Base-by-base conservation (phyloP, 768 basidiomycete species). In the Lactifluus volemus region DNA sequence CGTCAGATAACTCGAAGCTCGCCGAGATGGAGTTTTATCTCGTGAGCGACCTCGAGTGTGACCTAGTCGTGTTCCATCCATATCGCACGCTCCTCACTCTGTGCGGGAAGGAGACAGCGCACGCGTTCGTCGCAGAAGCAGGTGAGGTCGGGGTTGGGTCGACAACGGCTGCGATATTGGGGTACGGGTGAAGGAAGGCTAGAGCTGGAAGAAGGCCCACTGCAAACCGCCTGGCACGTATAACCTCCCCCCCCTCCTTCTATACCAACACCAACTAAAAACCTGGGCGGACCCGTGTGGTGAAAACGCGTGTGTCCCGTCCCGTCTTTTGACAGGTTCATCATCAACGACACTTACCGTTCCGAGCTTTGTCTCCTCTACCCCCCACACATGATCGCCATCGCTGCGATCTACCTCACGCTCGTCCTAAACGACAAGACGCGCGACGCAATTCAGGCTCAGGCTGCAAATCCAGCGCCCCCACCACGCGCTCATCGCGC, bases 11-110 rank as follows among this genome's bases (percentile, higher is more conserved):
- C 68, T 82, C 88, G 11, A 94, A 92, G 69, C 77, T 99, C 14
- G 97, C 95, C 4, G 97, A 99, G 72, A 98, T 98, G 95, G 96
- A 98, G 71, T 98, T 98, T 75, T 98, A 96, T 75, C 84, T 98
- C 10, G 86, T 99, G 25, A 92, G 92, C 69, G 95, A 99, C 70
- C 81, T 98, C 30, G 94, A 97, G 71, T 98, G 96, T 68, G 92
- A 98, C 73, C 76, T 99, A 47, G 72, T 86, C 57, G 81, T 98
- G 8, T 98, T 93, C 71, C 97, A 98, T 71, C 96, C 97, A 0
- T 99, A 99, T 73, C 85, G 93, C 54, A 90, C 92, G 0, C 81
- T 98, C 25, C 75, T 89, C 45, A 78, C 88, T 1, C 76, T 97
- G 17, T 89, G 88, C 67, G 86, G 81, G 61, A 83, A 83, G 61